phyloP scores from a whole-genome alignment of 2,329 filamentous ascomycete genomes.

The Talaromyces piceae region DNA sequence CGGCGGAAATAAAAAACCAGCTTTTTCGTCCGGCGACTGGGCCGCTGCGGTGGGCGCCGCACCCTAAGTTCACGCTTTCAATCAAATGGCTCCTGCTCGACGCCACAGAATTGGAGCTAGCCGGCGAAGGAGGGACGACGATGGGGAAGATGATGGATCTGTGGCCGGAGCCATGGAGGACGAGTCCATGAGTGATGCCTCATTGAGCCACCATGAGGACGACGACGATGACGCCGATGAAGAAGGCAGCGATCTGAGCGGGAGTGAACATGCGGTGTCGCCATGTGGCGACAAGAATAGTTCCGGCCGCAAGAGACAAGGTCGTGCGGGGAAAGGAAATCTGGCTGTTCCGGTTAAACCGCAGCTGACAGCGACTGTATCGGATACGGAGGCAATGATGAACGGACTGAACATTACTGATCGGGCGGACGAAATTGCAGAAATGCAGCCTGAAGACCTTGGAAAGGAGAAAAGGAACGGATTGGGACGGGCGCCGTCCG shows the following conservation, averaged over 20 bases:
- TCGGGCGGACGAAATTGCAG: conserved; percentile 24
- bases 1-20: background rate
- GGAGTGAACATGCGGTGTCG: conserved; percentile 36
- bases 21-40: conserved; percentile 7
- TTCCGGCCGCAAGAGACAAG: conserved; percentile 21
- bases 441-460: conserved; percentile 46
- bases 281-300: conserved; percentile 17
- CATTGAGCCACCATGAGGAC: conserved; percentile 51
- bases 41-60: conserved; percentile 7
- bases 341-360: conserved; percentile 25
- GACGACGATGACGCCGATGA: conserved; percentile 51
- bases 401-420: conserved; percentile 48
- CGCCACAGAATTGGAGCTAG: conserved; percentile 39
- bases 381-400: conserved; percentile 56
- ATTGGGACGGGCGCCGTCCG: conserved; percentile 33
- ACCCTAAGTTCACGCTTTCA: background rate
- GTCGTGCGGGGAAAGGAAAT: conserved; percentile 26
- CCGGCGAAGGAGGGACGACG: conserved; percentile 40
- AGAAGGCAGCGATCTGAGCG: conserved; percentile 53
- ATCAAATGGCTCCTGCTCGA: conserved; percentile 35
- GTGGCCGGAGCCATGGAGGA: conserved; percentile 47
- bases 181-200: conserved; percentile 58
- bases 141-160: conserved; percentile 43
- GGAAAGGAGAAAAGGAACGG: conserved; percentile 21
- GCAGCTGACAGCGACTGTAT: conserved; percentile 32